Conservation (phyloP, 116 monocot species). For the Trichopus zeylanicus region DNA sequence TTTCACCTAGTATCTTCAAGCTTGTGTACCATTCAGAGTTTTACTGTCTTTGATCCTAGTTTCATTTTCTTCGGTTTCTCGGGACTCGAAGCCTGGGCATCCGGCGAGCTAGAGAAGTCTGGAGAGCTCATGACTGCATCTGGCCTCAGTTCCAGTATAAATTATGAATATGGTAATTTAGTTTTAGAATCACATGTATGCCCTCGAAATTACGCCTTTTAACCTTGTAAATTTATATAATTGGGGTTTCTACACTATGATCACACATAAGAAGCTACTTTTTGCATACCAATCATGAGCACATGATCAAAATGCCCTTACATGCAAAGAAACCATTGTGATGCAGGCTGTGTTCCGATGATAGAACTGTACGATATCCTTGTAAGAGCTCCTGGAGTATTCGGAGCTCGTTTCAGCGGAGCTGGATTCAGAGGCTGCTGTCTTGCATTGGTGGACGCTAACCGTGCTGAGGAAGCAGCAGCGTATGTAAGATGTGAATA, state of each 20-base stretch:
- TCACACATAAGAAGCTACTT: too few species aligned
- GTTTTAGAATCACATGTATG: neutral
- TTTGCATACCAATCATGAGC: too few species aligned
- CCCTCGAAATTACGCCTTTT: neutral
- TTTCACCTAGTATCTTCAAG: too few species aligned
- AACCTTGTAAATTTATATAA: too few species aligned
- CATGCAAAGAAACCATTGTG: too few species aligned
- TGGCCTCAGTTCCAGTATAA: constrained; percentile 85
- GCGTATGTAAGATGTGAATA: constrained; percentile 55
- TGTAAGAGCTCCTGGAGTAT: constrained; percentile 64
- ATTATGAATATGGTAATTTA: constrained; percentile 87
- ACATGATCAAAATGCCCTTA: too few species aligned
- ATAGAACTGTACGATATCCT: constrained; percentile 74
- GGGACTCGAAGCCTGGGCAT: constrained; percentile 83
- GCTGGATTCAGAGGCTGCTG: constrained; percentile 97
- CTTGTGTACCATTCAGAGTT: too few species aligned
- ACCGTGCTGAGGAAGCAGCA: constrained; percentile 45
- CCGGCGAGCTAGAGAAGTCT: constrained; percentile 64
- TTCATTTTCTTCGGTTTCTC: too few species aligned
- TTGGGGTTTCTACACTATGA: too few species aligned
- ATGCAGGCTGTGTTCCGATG: constrained; percentile 74
- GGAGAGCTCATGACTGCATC: constrained; percentile 80
- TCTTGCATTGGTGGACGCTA: constrained; percentile 53
- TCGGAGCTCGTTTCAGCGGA: constrained; percentile 90
- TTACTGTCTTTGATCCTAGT: too few species aligned